Conservation (phyloP, 208 protist genomes). For the Acanthamoeba culbertsoni region DNA sequence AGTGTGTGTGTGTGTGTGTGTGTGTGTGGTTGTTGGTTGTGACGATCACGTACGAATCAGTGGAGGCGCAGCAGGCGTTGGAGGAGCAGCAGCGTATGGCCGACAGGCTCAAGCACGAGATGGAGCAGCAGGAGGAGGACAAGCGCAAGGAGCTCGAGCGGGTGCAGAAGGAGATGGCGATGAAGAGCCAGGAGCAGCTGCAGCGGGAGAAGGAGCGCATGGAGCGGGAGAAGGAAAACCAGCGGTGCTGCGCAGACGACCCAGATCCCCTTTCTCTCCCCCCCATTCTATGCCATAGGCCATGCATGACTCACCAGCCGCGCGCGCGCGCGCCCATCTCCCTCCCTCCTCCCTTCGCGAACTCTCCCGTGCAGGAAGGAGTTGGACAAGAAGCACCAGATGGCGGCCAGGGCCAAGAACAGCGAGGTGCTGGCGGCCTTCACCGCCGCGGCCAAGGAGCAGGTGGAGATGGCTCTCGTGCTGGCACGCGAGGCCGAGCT, state of each 20-base stretch:
- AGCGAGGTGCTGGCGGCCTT: conserved; percentile 11
- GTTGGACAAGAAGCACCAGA: background rate
- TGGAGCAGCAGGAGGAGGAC: background rate
- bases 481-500: background rate
- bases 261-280: no score
- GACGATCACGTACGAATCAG: no score
- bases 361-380: background rate
- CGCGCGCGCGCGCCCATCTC: background rate
- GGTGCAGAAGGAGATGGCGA: background rate
- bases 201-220: background rate
- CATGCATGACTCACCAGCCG: no score
- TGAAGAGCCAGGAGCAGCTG: background rate
- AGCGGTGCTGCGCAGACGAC: background rate
- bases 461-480: conserved; percentile 5
- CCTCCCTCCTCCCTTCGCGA: background rate
- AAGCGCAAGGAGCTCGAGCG: conserved; percentile 4
- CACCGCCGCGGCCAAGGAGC: background rate
- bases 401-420: background rate
- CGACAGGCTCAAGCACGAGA: conserved; percentile 8
- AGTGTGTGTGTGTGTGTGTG: no score
- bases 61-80: background rate
- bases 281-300: no score
- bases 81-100: background rate
- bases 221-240: background rate
- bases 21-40: no score